Conservation (phyloP, 495 filamentous ascomycete genomes). For the Lepraria neglecta region DNA sequence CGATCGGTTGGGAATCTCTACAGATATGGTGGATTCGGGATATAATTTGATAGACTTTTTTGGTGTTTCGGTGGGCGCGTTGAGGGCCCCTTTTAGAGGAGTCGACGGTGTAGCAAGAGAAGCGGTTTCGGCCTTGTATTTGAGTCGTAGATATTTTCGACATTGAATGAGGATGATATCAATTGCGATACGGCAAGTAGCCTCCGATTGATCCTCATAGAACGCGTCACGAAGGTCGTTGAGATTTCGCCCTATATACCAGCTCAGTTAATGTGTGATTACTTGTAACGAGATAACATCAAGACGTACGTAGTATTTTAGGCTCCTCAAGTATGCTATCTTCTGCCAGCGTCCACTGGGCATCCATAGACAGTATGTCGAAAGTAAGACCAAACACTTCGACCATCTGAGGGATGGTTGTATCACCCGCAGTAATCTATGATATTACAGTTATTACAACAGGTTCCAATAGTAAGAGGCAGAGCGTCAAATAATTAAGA, state of each 20-base stretch:
- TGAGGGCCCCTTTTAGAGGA: slow-evolving; percentile 1
- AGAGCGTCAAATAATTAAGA: slow-evolving; percentile 1
- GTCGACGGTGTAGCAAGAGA: background rate
- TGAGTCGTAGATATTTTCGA: slow-evolving; percentile 4
- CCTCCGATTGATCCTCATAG: slow-evolving; percentile 3
- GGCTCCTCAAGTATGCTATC: background rate
- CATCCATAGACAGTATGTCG: background rate
- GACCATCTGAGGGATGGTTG: slow-evolving; percentile 3
- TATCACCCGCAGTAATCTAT: background rate
- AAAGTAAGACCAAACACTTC: background rate
- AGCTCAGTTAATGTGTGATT: background rate
- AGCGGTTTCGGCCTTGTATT: slow-evolving; percentile 3
- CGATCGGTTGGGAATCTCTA: background rate
- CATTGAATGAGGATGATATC: slow-evolving; percentile 7
- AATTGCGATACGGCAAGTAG: slow-evolving; percentile 6
- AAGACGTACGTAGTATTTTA: background rate
- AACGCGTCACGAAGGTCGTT: slow-evolving; percentile 7
- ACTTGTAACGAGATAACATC: slow-evolving; percentile 4
- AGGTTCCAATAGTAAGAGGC: background rate
- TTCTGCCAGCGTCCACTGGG: background rate
- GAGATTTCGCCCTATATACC: background rate
- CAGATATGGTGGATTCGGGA: background rate
- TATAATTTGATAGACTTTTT: slow-evolving; percentile 7
- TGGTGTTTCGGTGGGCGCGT: background rate
- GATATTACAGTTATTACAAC: background rate